phyloP scores from a whole-genome alignment of 1,284 basidiomycete species.

The Cutaneotrichosporon dermatis region DNA sequence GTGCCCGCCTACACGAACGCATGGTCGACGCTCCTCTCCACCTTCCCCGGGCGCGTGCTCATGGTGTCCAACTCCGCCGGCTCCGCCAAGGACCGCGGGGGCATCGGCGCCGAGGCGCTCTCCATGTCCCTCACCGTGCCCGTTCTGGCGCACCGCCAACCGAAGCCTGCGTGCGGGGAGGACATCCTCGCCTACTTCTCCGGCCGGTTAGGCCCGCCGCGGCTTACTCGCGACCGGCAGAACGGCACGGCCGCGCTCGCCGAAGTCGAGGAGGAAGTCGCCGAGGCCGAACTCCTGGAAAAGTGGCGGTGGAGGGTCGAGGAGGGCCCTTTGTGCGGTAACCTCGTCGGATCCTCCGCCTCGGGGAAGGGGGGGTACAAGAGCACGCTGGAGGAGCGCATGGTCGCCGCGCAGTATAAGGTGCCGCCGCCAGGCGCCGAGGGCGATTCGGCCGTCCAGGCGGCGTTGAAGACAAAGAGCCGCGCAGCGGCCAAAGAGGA shows the following conservation, averaged over 20 bases:
- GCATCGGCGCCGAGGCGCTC: constrained; percentile 81
- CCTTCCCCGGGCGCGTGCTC: constrained; percentile 77
- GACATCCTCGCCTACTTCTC: constrained; percentile 62
- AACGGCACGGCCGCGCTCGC: neutral
- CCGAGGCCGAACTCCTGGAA: constrained; percentile 22
- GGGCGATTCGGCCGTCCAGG: neutral
- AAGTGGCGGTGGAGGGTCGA: constrained; percentile 30
- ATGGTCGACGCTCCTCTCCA: constrained; percentile 67
- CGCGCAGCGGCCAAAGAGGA: constrained; percentile 1
- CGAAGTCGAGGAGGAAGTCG: constrained; percentile 26
- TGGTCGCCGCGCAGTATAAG: constrained; percentile 12
- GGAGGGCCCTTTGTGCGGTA: constrained; percentile 34
- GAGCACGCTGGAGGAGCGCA: constrained; percentile 13
- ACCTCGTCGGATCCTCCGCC: too few relatives aligned
- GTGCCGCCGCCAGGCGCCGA: neutral
- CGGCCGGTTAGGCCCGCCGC: constrained; percentile 28
- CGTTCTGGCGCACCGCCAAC: constrained; percentile 69
- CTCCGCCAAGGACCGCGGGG: constrained; percentile 68
- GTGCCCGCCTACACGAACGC: constrained; percentile 72
- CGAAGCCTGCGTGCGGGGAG: constrained; percentile 74
- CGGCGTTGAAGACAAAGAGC: neutral
- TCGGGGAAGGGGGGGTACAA: too few relatives aligned
- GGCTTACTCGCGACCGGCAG: neutral
- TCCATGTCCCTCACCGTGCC: constrained; percentile 70
- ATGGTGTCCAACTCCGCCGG: constrained; percentile 95